Percentiles rank a stretch among this genome's conserved stretches.
Conservation (phyloP, 1,139 yeast species). For the Taphrina pruni region DNA sequence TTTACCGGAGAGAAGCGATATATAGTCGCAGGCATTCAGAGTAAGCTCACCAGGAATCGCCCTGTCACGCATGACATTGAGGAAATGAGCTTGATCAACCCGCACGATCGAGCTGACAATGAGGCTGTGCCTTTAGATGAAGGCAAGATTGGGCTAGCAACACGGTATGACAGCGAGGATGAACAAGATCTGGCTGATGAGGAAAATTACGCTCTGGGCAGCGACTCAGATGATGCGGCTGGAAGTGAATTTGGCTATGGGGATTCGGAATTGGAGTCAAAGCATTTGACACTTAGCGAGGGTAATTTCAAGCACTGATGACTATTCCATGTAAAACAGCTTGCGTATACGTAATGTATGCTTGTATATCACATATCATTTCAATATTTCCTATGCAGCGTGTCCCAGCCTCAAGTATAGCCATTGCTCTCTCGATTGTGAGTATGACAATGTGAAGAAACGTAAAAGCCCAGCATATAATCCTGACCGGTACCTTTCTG, state of each 20-base stretch:
- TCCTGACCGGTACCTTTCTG: too few relatives aligned
- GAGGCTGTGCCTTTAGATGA: not conserved
- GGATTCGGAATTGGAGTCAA: not conserved
- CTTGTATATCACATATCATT: too few relatives aligned
- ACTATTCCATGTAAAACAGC: not conserved
- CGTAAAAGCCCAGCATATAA: too few relatives aligned
- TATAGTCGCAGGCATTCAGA: constrained; percentile 23
- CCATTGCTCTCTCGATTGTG: too few relatives aligned
- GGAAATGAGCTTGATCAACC: constrained; percentile 31
- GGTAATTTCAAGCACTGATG: constrained; percentile 1
- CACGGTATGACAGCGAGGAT: constrained; percentile 4
- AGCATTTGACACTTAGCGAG: constrained; percentile 13
- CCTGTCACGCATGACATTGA: constrained; percentile 7
- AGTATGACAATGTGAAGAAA: too few relatives aligned
- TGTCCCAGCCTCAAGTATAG: too few relatives aligned
- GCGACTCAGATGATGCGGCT: constrained; percentile 9
- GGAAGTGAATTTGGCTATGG: not conserved
- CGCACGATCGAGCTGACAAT: not conserved
- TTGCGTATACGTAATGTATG: too few relatives aligned
- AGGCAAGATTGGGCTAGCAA: not conserved
- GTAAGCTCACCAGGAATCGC: constrained; percentile 6
- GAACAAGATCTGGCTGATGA: constrained; percentile 26
- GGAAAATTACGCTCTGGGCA: constrained; percentile 19
- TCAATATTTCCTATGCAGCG: too few relatives aligned
- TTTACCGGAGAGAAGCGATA: constrained; percentile 49